A percentile compares a stretch with the other conserved stretches of the same genome.
Conservation (phyloP, 2,329 filamentous ascomycete species). For the Furcasterigmium furcatum region DNA sequence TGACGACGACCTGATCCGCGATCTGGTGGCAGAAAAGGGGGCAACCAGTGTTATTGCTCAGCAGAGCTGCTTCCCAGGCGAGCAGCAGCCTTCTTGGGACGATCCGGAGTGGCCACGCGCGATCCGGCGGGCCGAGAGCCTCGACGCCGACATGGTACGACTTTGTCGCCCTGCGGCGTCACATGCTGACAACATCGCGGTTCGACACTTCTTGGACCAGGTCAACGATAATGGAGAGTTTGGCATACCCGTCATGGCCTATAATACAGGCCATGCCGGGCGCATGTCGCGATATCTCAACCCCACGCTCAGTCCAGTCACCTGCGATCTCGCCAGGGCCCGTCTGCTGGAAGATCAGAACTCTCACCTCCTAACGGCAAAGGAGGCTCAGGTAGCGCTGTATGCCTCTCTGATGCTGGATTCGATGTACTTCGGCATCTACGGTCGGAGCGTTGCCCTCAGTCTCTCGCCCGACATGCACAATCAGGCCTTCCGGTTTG, state of each 20-base stretch:
- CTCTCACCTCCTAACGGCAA: not conserved
- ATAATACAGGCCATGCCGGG: constrained; percentile 48
- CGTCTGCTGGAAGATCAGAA: not conserved
- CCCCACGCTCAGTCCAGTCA: constrained; percentile 40
- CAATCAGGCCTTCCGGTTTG: constrained; percentile 53
- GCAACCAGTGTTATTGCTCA: constrained; percentile 46
- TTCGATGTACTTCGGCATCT: constrained; percentile 56
- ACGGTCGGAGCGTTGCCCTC: constrained; percentile 55
- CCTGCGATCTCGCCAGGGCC: no score
- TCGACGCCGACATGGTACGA: constrained; percentile 50
- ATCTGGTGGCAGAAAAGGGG: constrained; percentile 33
- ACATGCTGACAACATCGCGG: constrained; percentile 45
- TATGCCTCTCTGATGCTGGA: constrained; percentile 55
- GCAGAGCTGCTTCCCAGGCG: no score
- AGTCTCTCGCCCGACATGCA: constrained; percentile 63
- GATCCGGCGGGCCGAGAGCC: constrained; percentile 33
- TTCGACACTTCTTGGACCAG: constrained; percentile 42
- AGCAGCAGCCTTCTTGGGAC: no score
- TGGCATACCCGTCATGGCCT: constrained; percentile 41
- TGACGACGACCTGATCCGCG: not conserved
- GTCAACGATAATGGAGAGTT: constrained; percentile 23
- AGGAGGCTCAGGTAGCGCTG: constrained; percentile 29
- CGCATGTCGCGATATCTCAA: constrained; percentile 53
- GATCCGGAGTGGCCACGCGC: constrained; percentile 25
- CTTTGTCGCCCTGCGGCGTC: constrained; percentile 44